Evolutionary conservation across 805 yeast genomes (phyloP), one percentile per base, ranked within the genome.

Genomic region (Jamesozyma piceae): DNA sequence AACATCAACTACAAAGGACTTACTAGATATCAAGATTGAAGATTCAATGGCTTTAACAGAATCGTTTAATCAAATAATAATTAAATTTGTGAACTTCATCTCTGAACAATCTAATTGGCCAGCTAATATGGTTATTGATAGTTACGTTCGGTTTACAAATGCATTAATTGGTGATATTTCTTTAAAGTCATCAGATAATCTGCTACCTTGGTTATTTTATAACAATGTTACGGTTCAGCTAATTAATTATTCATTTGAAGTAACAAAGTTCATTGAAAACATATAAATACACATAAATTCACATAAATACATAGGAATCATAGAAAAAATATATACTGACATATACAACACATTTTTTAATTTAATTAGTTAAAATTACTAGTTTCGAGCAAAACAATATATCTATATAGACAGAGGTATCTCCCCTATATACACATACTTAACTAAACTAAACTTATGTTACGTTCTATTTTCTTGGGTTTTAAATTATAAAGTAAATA

Each of bases 161-260:
- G 49, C 58, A 2, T 41, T 53, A 15, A 53, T 55, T 46, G 54
- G 56, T 21, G 62, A 57, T 39, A 49, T 55, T 21, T 49, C 49
- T 3, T 41, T 53, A 24, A 51, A 47, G 38, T 43, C 49, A 5
- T 35, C 45, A 4, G 52, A 47, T 6, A 44, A 48, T 43, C 27
- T 45, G 18, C 31, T 47, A 40, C 47, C 53, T 11, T 53, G 57
- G 57, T 40, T 51, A 30, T 45, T 45, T 35, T 45, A 39, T 35
- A 51, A 53, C 26, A 53, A 48, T 34, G 41, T 51, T 5, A 45
- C 48, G 2, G 42, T 45, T 21, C 57, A 53, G 38, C 38, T 53
- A 19, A 40, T 50, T 6, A 47, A 41, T 37, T 52, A 50, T 39
- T 46, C 48, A 8, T 47, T 46, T 26, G 56, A 52, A 30, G 50